These are phyloP conservation scores for Tricholomella constricta DNA, from an alignment of 768 basidiomycete species.

Conservation along the genomic window DNA sequence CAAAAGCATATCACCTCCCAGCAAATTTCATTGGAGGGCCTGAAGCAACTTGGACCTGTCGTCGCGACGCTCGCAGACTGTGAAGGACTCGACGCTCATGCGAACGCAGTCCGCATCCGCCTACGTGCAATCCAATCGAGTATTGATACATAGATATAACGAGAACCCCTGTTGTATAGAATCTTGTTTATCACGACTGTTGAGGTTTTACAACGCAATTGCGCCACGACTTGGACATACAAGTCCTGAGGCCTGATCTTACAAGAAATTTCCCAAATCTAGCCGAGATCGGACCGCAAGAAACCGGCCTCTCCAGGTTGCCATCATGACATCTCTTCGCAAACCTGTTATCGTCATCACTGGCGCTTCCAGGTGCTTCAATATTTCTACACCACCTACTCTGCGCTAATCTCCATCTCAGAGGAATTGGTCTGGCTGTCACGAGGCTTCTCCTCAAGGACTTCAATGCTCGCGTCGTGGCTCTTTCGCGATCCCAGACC, in stretches of 20 bases:
- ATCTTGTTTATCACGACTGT: too few species aligned
- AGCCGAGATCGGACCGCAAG: background rate
- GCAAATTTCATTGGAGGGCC: conserved; percentile 79
- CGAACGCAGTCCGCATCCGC: conserved; percentile 92
- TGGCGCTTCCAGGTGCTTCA: conserved; percentile 75
- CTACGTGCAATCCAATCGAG: conserved; percentile 33
- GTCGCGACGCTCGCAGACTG: conserved; percentile 92
- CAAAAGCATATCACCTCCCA: conserved; percentile 99
- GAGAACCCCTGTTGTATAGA: conserved; percentile 1
- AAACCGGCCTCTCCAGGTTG: conserved; percentile 15
- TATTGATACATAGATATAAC: background rate
- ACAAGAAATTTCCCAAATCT: too few species aligned
- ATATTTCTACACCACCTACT: conserved; percentile 2
- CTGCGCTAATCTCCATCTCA: conserved; percentile 22
- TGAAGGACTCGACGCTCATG: conserved; percentile 93
- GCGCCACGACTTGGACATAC: too few species aligned
- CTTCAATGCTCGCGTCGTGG: conserved; percentile 69
- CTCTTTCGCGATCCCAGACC: conserved; percentile 70
- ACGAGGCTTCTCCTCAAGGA: conserved; percentile 63
- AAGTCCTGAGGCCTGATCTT: too few species aligned
- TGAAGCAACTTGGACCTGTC: conserved; percentile 78
- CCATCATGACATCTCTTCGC: conserved; percentile 8
- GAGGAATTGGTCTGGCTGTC: conserved; percentile 79
- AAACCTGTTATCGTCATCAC: conserved; percentile 75
- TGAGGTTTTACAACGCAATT: too few species aligned